These are phyloP conservation scores for Ganoderma sp. DNA, from an alignment of 1,284 basidiomycete species.

Conservation along the genomic window DNA sequence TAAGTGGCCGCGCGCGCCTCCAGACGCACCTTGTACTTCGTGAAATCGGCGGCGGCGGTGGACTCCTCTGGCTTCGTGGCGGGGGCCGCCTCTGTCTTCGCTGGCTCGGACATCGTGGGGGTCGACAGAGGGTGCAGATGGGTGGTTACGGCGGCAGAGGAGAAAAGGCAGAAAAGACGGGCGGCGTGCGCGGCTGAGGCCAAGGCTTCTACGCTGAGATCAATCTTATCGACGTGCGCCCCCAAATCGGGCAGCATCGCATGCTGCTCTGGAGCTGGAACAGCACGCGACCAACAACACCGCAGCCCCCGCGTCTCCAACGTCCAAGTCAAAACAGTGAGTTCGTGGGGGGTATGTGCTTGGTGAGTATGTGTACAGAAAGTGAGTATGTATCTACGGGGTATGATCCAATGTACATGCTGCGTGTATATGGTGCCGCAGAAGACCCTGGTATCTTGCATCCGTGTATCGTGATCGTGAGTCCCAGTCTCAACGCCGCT, in stretches of 20 bases:
- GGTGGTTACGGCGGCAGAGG: slow-evolving; percentile 15
- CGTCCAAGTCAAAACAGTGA: not conserved
- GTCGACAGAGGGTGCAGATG: slow-evolving; percentile 11
- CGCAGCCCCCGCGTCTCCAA: not conserved
- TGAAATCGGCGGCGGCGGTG: slow-evolving; percentile 74
- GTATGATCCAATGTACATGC: slow-evolving; percentile 8
- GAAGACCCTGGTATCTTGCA: slow-evolving; percentile 7
- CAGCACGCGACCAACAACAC: slow-evolving; percentile 25
- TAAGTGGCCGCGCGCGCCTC: slow-evolving; percentile 22
- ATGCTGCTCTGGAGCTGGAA: slow-evolving; percentile 3
- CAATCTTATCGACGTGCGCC: slow-evolving; percentile 31
- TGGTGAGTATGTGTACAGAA: not conserved
- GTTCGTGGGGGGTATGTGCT: not conserved
- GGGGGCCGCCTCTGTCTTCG: slow-evolving; percentile 41
- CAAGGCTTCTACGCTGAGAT: slow-evolving; percentile 17
- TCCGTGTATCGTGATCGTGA: not conserved
- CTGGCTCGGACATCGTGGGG: slow-evolving; percentile 59
- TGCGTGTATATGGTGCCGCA: not conserved
- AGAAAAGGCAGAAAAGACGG: slow-evolving; percentile 16
- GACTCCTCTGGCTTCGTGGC: slow-evolving; percentile 47
- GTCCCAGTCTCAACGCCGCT: not conserved
- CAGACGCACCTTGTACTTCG: slow-evolving; percentile 79
- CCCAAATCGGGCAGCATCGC: slow-evolving; percentile 32
- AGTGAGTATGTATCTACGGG: slow-evolving; percentile 1
- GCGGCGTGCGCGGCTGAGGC: not conserved